These are phyloP conservation scores for Podila verticillata DNA, from an alignment of 192 early-diverging fungal genomes.

Conservation along the genomic window DNA sequence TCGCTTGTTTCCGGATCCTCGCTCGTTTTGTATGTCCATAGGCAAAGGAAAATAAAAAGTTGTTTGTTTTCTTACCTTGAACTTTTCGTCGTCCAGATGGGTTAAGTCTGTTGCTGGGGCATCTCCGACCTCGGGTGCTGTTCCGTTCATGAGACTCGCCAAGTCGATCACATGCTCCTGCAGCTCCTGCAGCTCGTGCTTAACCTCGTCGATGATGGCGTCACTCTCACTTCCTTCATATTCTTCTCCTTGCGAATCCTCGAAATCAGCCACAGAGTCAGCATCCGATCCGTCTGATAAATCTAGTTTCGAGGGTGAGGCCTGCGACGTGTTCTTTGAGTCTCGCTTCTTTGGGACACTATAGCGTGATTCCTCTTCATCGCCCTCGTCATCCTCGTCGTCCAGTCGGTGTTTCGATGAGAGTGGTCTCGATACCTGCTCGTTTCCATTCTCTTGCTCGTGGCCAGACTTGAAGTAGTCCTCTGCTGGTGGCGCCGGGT, in stretches of 20 bases:
- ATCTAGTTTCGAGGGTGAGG: neutral
- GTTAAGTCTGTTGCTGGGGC: slow-evolving; percentile 24
- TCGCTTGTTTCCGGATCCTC: too few species aligned
- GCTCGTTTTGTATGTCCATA: too few species aligned
- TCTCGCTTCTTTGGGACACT: slow-evolving; percentile 26
- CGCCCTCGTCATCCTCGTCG: neutral
- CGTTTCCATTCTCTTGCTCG: slow-evolving; percentile 11
- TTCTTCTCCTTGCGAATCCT: neutral
- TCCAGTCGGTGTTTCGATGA: too few species aligned
- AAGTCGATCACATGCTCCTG: slow-evolving; percentile 34
- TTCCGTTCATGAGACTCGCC: neutral
- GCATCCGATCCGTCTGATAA: neutral
- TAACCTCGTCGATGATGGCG: neutral
- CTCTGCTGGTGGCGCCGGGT: slow-evolving; percentile 8
- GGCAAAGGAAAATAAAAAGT: too few species aligned
- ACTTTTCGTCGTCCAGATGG: slow-evolving; percentile 30
- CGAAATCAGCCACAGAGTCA: neutral
- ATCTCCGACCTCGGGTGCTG: neutral
- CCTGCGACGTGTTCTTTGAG: neutral
- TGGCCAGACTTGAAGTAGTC: slow-evolving; percentile 27
- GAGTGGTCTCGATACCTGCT: neutral
- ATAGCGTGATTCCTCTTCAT: slow-evolving; percentile 33
- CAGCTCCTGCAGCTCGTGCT: neutral
- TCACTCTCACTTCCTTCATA: neutral
- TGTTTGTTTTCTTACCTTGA: slow-evolving; percentile 17